A percentile compares a stretch with the other conserved stretches of the same genome.
Evolutionary conservation across 2,329 filamentous ascomycete species (phyloP).

Genomic region (Monosporascus sp.): DNA sequence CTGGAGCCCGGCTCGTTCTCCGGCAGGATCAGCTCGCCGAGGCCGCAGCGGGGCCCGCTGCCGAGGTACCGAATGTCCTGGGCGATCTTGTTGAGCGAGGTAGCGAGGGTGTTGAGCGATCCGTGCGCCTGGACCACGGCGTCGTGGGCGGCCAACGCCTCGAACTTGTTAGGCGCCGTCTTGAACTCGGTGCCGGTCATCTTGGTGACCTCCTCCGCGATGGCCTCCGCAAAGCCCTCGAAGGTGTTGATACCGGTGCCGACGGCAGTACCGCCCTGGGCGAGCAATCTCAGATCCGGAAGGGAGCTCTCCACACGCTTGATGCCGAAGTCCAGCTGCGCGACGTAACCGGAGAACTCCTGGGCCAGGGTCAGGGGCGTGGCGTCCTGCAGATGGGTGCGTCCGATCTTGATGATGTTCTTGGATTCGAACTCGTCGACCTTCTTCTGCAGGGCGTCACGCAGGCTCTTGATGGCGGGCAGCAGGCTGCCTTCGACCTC

Average conservation of each 20-base stretch:
- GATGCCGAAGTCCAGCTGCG: constrained; percentile 87
- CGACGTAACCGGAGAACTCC: constrained; percentile 96
- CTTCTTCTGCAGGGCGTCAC: constrained; percentile 81
- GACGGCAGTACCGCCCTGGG: constrained; percentile 94
- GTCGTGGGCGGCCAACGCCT: constrained; percentile 92
- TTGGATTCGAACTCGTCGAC: constrained; percentile 76
- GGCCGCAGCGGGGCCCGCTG: constrained; percentile 89
- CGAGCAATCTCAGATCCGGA: constrained; percentile 78
- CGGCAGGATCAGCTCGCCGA: constrained; percentile 86
- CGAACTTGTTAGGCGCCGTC: constrained; percentile 98
- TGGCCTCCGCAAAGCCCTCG: constrained; percentile 88
- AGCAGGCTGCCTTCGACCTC: constrained; percentile 84
- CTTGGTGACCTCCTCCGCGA: constrained; percentile 84
- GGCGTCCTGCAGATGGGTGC: constrained; percentile 95
- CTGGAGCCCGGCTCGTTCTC: constrained; percentile 98
- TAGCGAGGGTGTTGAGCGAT: constrained; percentile 85
- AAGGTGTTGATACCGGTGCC: constrained; percentile 98
- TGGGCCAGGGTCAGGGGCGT: constrained; percentile 93
- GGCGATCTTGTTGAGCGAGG: constrained; percentile 93
- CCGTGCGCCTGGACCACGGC: constrained; percentile 92
- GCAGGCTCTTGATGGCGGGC: constrained; percentile 75
- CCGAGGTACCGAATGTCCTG: constrained; percentile 97
- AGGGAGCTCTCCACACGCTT: constrained; percentile 78
- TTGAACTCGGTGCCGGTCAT: constrained; percentile 91
- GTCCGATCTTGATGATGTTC: constrained; percentile 97